phyloP scores from a whole-genome alignment of 139 green algal species.

The Chlorella sp. region DNA sequence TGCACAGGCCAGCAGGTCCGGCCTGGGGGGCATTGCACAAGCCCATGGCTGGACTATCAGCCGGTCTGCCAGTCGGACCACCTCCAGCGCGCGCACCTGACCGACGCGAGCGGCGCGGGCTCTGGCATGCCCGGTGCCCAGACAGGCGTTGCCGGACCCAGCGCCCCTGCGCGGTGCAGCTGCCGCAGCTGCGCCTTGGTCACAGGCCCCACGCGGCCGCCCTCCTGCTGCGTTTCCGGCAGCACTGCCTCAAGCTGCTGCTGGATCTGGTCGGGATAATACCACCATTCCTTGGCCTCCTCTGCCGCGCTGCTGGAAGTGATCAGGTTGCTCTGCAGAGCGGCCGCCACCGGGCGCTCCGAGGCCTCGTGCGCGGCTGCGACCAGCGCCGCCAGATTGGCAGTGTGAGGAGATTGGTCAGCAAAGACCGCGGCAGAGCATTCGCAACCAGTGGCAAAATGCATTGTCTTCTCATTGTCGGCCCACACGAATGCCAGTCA shows the following conservation, averaged over 20 bases:
- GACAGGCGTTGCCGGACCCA: slow-evolving; percentile 37
- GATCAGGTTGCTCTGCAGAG: slow-evolving; percentile 65
- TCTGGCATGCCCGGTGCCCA: slow-evolving; percentile 68
- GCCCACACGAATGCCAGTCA: too few species aligned
- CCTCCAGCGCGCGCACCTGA: too few species aligned
- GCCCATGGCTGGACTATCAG: too few species aligned
- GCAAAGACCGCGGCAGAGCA: too few species aligned
- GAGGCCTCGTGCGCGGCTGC: slow-evolving; percentile 69
- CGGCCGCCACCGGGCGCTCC: slow-evolving; percentile 51
- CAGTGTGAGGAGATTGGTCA: too few species aligned
- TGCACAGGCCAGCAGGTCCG: too few species aligned
- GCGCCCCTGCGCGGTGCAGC: slow-evolving; percentile 25
- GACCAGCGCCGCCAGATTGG: too few species aligned
- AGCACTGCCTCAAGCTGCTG: background rate
- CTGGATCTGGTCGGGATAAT: slow-evolving; percentile 9
- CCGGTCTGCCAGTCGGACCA: too few species aligned
- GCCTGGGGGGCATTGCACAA: too few species aligned
- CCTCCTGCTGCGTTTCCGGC: background rate
- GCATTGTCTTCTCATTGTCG: too few species aligned
- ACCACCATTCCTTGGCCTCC: slow-evolving; percentile 76
- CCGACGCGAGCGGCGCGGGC: slow-evolving; percentile 41
- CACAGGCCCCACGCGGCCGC: slow-evolving; percentile 61
- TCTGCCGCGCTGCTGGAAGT: slow-evolving; percentile 48
- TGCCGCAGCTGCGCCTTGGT: slow-evolving; percentile 73
- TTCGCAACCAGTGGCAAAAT: too few species aligned